phyloP scores from a whole-genome alignment of 768 basidiomycete species.

The Rickenella mellea region DNA sequence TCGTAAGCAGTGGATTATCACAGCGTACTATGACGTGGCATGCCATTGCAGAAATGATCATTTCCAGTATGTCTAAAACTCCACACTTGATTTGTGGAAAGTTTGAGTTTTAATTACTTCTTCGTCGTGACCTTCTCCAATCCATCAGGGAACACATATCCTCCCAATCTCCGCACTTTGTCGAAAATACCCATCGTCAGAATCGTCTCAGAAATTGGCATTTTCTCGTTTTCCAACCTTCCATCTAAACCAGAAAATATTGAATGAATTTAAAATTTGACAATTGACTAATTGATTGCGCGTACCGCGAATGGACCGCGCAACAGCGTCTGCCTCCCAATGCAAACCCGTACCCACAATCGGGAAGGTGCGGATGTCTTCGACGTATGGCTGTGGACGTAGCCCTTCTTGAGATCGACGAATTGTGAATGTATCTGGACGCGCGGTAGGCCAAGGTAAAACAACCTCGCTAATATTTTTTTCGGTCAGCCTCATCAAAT shows the following conservation, averaged over 20 bases:
- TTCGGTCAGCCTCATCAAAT: too few relatives aligned
- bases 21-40: too few relatives aligned
- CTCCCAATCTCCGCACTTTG: slow-evolving; percentile 3
- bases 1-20: too few relatives aligned
- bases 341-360: slow-evolving; percentile 10
- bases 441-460: slow-evolving; percentile 1
- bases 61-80: too few relatives aligned
- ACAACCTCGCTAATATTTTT: slow-evolving; percentile 4
- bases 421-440: slow-evolving; percentile 2
- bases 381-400: slow-evolving; percentile 1
- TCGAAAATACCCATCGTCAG: slow-evolving; percentile 5
- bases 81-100: too few relatives aligned
- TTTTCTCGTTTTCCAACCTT: background rate
- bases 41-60: too few relatives aligned
- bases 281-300: background rate
- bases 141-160: slow-evolving; percentile 7
- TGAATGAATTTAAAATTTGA: background rate
- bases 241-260: slow-evolving; percentile 1
- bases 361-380: slow-evolving; percentile 2
- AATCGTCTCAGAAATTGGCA: slow-evolving; percentile 3
- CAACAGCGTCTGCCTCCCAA: slow-evolving; percentile 13
- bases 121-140: slow-evolving; percentile 3
- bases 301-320: slow-evolving; percentile 6
- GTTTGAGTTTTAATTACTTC: background rate
- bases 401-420: slow-evolving; percentile 1